Evolutionary conservation across 2,329 filamentous ascomycete species (phyloP), one percentile per base, ranked within the genome.

Genomic region (Chaetomiaceae sp.): DNA sequence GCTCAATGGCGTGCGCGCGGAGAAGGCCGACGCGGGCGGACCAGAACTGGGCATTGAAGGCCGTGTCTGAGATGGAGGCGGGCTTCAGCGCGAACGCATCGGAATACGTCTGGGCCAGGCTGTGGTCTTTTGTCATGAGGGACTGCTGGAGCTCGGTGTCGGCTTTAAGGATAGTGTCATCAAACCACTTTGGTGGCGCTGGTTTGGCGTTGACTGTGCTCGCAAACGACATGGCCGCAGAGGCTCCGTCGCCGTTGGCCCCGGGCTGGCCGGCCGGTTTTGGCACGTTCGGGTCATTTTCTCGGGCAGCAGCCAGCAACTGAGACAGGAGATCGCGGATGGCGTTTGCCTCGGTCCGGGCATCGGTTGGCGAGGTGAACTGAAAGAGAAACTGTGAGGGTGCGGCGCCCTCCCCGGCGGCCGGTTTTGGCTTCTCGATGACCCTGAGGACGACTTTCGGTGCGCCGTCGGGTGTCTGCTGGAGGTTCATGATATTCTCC

Each of bases 11-110:
- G 70, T 96, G 88, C 0, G 92, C 87, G 12, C 93, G 86, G 25
- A 99, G 77, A 27, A 96, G 74, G 65, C 89, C 89, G 41, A 91
- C 80, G 40, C 95, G 80, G 2, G 89, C 89, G 1, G 89, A 89
- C 93, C 93, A 99, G 71, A 99, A 99, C 66, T 96, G 92, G 1
- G 83, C 76, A 59, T 92, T 90, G 67, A 97, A 96, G 39, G 90
- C 85, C 2, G 81, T 80, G 23, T 86, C 82, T 0, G 86, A 85
- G 55, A 97, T 85, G 2, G 86, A 84, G 7, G 92, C 86, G 0
- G 92, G 90, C 63, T 96, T 96, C 8, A 87, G 87, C 46, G 81
- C 77, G 43, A 90, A 74, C 0, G 89, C 87, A 63, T 96, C 89
- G 71, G 89, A 85, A 66, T 96, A 96, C 38, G 91, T 93, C 65